Evolutionary conservation across 164 flowering plant genomes (phyloP).

Genomic region (Macadamia integrifolia): DNA sequence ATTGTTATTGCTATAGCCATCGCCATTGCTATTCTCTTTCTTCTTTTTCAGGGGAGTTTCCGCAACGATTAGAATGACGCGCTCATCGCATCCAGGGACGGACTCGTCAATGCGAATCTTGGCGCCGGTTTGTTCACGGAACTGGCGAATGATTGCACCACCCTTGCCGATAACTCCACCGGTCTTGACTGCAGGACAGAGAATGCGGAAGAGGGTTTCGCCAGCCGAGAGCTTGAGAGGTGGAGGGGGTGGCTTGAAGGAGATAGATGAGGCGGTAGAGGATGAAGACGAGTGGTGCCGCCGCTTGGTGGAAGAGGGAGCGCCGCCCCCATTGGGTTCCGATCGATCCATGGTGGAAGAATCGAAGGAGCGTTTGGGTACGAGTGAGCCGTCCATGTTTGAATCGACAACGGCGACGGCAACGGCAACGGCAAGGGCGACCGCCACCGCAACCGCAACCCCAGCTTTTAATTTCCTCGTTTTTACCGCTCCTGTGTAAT

Average conservation of each 20-base stretch:
- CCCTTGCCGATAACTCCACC: slow-evolving; percentile 41
- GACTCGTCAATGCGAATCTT: slow-evolving; percentile 31
- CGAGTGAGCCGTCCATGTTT: background rate
- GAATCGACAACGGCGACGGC: background rate
- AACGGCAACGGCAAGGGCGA: no score
- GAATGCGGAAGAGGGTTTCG: slow-evolving; percentile 32
- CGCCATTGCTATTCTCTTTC: background rate
- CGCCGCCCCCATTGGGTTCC: slow-evolving; percentile 10
- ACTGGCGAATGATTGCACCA: slow-evolving; percentile 33
- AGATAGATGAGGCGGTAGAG: background rate
- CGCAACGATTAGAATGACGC: slow-evolving; percentile 29
- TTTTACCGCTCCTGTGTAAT: no score
- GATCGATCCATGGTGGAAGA: slow-evolving; percentile 1
- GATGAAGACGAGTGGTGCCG: slow-evolving; percentile 6
- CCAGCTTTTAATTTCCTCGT: no score
- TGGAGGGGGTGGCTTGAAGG: slow-evolving; percentile 17
- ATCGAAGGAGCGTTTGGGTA: background rate
- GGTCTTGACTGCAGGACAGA: slow-evolving; percentile 32
- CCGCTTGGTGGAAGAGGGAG: slow-evolving; percentile 4
- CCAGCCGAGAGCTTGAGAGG: slow-evolving; percentile 18
- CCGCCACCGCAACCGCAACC: no score
- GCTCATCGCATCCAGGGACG: slow-evolving; percentile 26
- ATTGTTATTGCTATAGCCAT: background rate
- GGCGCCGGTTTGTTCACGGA: slow-evolving; percentile 35
- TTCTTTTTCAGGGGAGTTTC: slow-evolving; percentile 11